These are phyloP conservation scores for Pseudocercospora cruenta DNA, from an alignment of 2,329 filamentous ascomycete genomes.

Conservation along the genomic window DNA sequence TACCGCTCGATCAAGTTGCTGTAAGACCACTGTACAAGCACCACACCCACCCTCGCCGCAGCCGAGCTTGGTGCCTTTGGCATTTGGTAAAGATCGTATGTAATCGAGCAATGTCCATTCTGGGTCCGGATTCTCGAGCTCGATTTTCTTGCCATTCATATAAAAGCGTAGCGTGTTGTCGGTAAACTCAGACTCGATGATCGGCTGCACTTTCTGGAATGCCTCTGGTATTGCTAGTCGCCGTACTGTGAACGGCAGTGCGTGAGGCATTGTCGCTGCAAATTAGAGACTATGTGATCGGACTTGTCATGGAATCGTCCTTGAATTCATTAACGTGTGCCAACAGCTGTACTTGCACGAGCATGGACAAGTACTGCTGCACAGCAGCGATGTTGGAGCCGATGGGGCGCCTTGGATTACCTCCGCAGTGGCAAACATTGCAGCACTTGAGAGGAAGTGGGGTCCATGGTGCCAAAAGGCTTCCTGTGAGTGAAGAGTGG, in stretches of 20 bases:
- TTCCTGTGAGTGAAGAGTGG: background rate
- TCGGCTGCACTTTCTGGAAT: conserved; percentile 53
- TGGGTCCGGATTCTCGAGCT: conserved; percentile 83
- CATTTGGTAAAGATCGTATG: conserved; percentile 85
- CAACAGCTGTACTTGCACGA: background rate
- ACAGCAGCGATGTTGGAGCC: too few relatives aligned
- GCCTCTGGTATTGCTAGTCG: conserved; percentile 30
- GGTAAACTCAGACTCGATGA: conserved; percentile 72
- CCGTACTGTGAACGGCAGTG: background rate
- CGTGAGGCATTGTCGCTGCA: background rate
- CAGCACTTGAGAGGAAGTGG: background rate
- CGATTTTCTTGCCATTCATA: conserved; percentile 91
- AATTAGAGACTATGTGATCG: background rate
- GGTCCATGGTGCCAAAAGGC: background rate
- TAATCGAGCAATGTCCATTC: conserved; percentile 93
- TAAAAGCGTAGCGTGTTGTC: conserved; percentile 91
- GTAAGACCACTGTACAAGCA: background rate
- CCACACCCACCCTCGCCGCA: background rate
- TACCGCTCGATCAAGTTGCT: background rate
- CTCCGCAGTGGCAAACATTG: too few relatives aligned
- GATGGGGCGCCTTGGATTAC: too few relatives aligned
- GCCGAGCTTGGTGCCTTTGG: background rate
- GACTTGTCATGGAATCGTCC: background rate
- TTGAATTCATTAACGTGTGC: background rate
- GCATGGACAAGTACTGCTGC: background rate